Base-by-base conservation (phyloP, 495 filamentous ascomycete species). In the Penicillium diatomitis region DNA sequence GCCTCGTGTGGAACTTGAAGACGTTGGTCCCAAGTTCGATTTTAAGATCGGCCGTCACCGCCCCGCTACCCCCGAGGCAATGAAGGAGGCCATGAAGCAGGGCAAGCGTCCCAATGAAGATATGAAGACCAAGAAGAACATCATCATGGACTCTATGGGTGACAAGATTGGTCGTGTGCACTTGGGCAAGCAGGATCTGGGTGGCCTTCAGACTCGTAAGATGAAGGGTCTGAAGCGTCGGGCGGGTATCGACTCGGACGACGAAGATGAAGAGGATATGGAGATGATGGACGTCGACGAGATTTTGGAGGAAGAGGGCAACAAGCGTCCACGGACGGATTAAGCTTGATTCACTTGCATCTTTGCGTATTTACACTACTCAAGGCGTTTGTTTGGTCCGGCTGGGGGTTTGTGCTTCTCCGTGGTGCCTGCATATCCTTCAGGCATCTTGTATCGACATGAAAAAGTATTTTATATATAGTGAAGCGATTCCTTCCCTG, bases 161-260 rank as follows among this genome's bases (percentile, higher is more conserved):
- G 94, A 98, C 63, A 96, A 97, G 80, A 71, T 97, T 46, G 92
- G 94, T 46, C 79, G 89, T 48, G 88, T 98, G 47, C 94, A 98
- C 71, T 67, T 92, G 30, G 88, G 85, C 61, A 89, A 86, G 75
- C 88, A 96, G 68, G 91, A 97, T 70, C 75, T 98, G 34, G 75
- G 72, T 50, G 77, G 83, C 51, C 64, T 98, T 68, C 92, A 97
- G 80, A 96, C 88, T 40, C 80, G 92, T 61, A 98, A 98, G 83
- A 96, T 98, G 90, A 98, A 98, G 81, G 92, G 92, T 49, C 67
- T 98, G 54, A 97, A 97, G 79, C 75, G 94, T 44, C 76, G 77
- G 29, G 74, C 79, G 20, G 81, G 73, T 3, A 74, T 70, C 32
- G 78, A 77, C 43, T 70, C 66, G n/a, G 68, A 72, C 8, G 61